These are phyloP conservation scores for Protomyces inundatus DNA, from an alignment of 1,139 yeast species.

Conservation along the genomic window DNA sequence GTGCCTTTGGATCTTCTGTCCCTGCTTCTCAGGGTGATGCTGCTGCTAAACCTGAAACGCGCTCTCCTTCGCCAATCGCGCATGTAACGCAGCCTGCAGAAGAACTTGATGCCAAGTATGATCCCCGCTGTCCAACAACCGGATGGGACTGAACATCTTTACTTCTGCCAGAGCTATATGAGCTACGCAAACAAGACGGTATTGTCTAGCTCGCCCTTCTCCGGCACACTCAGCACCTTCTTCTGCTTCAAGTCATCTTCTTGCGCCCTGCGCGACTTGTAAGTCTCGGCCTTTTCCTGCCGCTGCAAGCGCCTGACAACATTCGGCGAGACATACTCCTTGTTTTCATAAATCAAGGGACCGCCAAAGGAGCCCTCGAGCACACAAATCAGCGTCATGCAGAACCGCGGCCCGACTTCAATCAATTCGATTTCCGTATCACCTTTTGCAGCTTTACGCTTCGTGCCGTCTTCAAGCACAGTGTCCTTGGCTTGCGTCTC, in stretches of 20 bases:
- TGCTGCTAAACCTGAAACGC: too few species aligned
- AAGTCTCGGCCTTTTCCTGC: constrained; percentile 74
- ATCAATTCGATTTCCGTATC: constrained; percentile 55
- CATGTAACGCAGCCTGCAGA: not conserved
- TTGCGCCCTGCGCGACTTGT: constrained; percentile 39
- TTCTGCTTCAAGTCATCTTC: constrained; percentile 6
- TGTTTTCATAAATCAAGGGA: constrained; percentile 94
- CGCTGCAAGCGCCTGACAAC: constrained; percentile 84
- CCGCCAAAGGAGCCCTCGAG: constrained; percentile 98
- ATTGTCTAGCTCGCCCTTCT: constrained; percentile 21
- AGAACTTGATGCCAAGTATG: not conserved
- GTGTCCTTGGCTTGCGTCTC: constrained; percentile 54
- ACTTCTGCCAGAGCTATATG: not conserved
- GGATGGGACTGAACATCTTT: not conserved
- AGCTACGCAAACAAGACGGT: constrained; percentile 15
- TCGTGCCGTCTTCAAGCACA: constrained; percentile 44
- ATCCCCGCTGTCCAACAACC: not conserved
- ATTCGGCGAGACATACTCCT: constrained; percentile 94
- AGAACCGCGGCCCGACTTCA: constrained; percentile 96
- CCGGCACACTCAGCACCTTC: constrained; percentile 9
- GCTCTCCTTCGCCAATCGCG: too few species aligned
- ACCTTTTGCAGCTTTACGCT: constrained; percentile 33
- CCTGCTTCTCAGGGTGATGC: not conserved
- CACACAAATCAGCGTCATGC: constrained; percentile 82
- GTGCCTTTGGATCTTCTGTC: not conserved